Conservation (phyloP, 108 stramenopile genomes). For the Bacterosira constricta region DNA sequence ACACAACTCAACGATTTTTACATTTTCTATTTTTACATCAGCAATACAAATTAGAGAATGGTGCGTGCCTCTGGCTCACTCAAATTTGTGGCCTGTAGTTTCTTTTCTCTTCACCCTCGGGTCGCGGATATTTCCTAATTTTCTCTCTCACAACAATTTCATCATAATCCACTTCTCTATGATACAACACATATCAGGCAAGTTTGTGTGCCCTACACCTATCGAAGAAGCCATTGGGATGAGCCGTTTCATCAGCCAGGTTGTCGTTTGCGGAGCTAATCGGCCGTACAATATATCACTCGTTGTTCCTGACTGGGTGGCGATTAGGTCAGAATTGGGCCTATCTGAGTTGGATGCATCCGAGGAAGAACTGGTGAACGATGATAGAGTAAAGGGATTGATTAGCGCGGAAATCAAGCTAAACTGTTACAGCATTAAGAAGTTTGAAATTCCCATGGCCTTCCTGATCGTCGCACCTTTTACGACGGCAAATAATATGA, state of each 20-base stretch:
- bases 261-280: slow-evolving; percentile 90
- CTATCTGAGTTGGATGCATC: slow-evolving; percentile 43
- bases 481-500: slow-evolving; percentile 83
- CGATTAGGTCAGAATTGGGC: slow-evolving; percentile 64
- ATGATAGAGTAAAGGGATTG: slow-evolving; percentile 68
- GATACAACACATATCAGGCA: too few relatives aligned
- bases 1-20: too few relatives aligned
- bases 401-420: slow-evolving; percentile 72
- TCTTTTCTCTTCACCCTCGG: too few relatives aligned
- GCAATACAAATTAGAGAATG: slow-evolving; percentile 98
- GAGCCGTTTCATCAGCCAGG: slow-evolving; percentile 78
- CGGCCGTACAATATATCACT: slow-evolving; percentile 88
- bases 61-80: too few relatives aligned
- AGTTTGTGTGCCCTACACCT: slow-evolving; percentile 92
- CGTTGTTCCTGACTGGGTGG: slow-evolving; percentile 89
- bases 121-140: too few relatives aligned
- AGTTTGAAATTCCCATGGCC: slow-evolving; percentile 81
- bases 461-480: slow-evolving; percentile 82
- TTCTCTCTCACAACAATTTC: too few relatives aligned
- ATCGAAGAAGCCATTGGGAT: slow-evolving; percentile 91
- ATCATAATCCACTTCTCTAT: too few relatives aligned
- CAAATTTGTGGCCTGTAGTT: too few relatives aligned
- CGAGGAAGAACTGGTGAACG: slow-evolving; percentile 75
- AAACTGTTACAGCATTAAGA: slow-evolving; percentile 72
- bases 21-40: too few relatives aligned